Evolutionary conservation across 345 rosid genomes (phyloP).

Genomic region (Microcos paniculata): DNA sequence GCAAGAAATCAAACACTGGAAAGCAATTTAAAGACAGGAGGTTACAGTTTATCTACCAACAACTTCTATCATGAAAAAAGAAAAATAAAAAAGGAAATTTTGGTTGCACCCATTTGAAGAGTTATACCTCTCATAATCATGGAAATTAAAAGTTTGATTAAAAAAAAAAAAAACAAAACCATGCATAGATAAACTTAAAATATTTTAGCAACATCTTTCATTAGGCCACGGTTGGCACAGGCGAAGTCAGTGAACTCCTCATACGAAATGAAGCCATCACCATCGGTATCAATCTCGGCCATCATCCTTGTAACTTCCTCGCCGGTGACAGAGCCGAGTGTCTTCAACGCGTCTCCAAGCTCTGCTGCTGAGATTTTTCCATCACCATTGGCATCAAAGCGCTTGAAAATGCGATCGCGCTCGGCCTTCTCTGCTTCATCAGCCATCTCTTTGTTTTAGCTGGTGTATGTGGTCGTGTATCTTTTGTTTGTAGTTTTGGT

Average conservation of each 20-base stretch:
- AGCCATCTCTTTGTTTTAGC: conserved; percentile 37
- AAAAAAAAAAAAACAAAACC: no score
- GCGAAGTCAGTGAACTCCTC: conserved; percentile 74
- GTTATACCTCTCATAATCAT: background rate
- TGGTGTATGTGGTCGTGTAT: background rate
- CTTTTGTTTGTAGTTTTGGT: background rate
- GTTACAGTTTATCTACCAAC: conserved; percentile 12
- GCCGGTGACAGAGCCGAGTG: conserved; percentile 53
- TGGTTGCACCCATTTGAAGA: background rate
- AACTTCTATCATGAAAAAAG: background rate
- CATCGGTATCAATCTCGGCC: conserved; percentile 88
- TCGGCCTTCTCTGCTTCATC: conserved; percentile 54
- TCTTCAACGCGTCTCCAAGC: conserved; percentile 74
- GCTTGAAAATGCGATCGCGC: conserved; percentile 70
- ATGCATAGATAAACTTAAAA: conserved; percentile 32
- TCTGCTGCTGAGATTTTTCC: conserved; percentile 73
- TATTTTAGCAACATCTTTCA: conserved; percentile 86
- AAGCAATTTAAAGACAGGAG: background rate
- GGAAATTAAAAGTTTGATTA: background rate
- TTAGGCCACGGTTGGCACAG: conserved; percentile 66
- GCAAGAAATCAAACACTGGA: background rate
- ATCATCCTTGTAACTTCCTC: conserved; percentile 81
- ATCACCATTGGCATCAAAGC: conserved; percentile 80
- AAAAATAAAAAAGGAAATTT: background rate
- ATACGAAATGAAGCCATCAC: conserved; percentile 80